A percentile compares a stretch with the other conserved stretches of the same genome.
Conservation (phyloP, 257 asterid genomes). For the Forsythia suspensa region DNA sequence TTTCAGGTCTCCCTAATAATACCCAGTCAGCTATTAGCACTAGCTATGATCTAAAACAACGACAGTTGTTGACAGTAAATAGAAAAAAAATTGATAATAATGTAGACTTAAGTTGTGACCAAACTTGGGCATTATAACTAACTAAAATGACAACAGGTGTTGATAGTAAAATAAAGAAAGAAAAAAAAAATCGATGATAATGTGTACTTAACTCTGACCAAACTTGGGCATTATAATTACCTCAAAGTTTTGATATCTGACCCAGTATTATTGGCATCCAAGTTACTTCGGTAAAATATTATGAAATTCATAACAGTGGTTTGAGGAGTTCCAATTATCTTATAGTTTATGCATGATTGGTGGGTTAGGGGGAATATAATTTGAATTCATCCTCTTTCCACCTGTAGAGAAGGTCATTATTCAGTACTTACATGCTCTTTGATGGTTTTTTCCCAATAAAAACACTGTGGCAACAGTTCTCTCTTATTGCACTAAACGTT, state of each 20-base stretch:
- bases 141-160: neutral
- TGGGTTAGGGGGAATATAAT: neutral
- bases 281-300: neutral
- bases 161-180: no score
- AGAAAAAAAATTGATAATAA: no score
- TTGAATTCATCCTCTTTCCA: neutral
- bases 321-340: neutral
- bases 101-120: no score
- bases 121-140: no score
- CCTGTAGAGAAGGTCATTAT: neutral
- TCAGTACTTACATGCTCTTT: neutral
- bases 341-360: neutral
- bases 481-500: neutral
- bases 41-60: no score
- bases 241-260: neutral
- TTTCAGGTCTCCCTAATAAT: no score
- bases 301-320: neutral
- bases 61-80: no score
- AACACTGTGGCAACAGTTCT: neutral
- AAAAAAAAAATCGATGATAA: no score
- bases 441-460: neutral
- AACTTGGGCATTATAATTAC: no score
- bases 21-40: no score
- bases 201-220: no score
- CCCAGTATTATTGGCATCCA: neutral